These are phyloP conservation scores for Psilocybe tampanensis DNA, from an alignment of 768 basidiomycete species.

Conservation along the genomic window DNA sequence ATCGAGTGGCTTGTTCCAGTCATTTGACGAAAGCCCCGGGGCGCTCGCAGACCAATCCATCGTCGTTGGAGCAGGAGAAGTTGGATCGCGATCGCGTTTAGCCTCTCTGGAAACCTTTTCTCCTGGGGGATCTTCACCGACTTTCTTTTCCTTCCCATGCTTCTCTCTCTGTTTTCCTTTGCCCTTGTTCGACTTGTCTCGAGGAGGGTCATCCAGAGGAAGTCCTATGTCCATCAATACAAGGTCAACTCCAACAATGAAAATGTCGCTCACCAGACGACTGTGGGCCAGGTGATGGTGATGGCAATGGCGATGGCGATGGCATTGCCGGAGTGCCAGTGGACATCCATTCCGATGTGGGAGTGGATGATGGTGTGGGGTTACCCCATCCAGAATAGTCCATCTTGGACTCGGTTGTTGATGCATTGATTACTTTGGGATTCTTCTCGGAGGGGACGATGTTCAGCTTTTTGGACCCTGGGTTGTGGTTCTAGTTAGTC, in stretches of 20 bases:
- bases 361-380: background rate
- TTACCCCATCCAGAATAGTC: background rate
- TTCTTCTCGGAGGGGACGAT: conserved; percentile 3
- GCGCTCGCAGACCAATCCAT: background rate
- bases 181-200: background rate
- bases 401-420: background rate
- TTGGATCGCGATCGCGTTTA: background rate
- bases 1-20: background rate
- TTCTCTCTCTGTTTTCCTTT: background rate
- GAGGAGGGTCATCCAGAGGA: background rate
- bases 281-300: no score
- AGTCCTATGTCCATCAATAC: background rate
- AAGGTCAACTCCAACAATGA: background rate
- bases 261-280: no score
- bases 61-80: background rate
- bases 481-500: background rate
- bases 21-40: background rate
- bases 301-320: background rate
- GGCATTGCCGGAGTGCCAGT: no score
- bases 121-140: background rate
- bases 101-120: no score
- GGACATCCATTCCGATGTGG: no score
- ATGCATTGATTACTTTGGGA: background rate
- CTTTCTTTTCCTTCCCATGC: background rate
- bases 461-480: conserved; percentile 18